Evolutionary conservation across 306 rosid species (phyloP).

Genomic region (barrel medic (Medicago truncatula)): MtrunA17r5.0-ANR NC_053049.1:43959501-43960000

Average conservation of each 20-base stretch:
- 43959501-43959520: constrained; percentile 95
- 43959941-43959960: constrained; percentile 22
- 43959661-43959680: too few species aligned
- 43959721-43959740: too few species aligned
- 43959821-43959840: constrained; percentile 95
- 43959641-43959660: constrained; percentile 6
- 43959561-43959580: constrained; percentile 36
- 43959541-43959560: constrained; percentile 80
- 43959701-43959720: too few species aligned
- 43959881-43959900: constrained; percentile 89
- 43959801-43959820: constrained; percentile 73
- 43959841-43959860: constrained; percentile 93
- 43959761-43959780: not conserved
- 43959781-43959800: constrained; percentile 54
- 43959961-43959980: constrained; percentile 62
- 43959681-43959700: too few species aligned
- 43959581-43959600: constrained; percentile 19
- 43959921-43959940: constrained; percentile 32
- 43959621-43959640: constrained; percentile 12
- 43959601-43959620: constrained; percentile 29
- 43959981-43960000: constrained; percentile 84
- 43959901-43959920: constrained; percentile 39
- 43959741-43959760: too few species aligned
- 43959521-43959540: constrained; percentile 99
- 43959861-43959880: constrained; percentile 92